Evolutionary conservation across 306 rosid genomes (phyloP), one percentile per base, ranked within the genome.

Genomic region (Acacia melanoxylon): DNA sequence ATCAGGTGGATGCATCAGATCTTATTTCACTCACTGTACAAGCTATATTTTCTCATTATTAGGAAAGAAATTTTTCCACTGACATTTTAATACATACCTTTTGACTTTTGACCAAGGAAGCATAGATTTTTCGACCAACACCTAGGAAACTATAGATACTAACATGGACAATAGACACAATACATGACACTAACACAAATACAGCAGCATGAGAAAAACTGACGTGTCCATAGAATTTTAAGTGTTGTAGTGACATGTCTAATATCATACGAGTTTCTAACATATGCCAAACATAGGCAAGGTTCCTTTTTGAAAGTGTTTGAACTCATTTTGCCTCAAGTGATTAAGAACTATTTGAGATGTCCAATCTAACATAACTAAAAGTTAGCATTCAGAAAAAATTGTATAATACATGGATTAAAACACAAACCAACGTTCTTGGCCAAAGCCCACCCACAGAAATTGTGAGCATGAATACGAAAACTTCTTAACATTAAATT

Each of bases 361-460:
- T 62, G 17, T 12, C 10, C 17, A 27, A 14, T 27, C 68, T 27
- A 62, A 62, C 17, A 62, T 27, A 27, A 27, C 29, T 62, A 27
- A 62, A 62, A 62, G 35, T 12, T 62, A 62, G 68, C 68, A 27
- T 2, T 25, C 68, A 62, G 20, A 62, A 12, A 25, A 62, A 62
- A 62, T 24, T 62, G 8, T 10, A 27, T 14, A 62, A 27, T 0
- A 62, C 19, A 62, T 27, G 40, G 20, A 24, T 61, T 27, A 12
- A 62, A 62, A 62, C 5, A 27, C 16, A 62, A 62, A 62, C 17
- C 19, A 25, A 37, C 14, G 72, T 41, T 72, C 19, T 20, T 44
- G 52, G 37, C 66, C 12, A 54, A 17, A 54, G 56, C 65, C 54
- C 72, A 66, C 65, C 54, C 72, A 66, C 20, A 37, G 75, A 72